These are phyloP conservation scores for Fusarium dlaminii DNA, from an alignment of 2,329 filamentous ascomycete genomes.

Conservation along the genomic window DNA sequence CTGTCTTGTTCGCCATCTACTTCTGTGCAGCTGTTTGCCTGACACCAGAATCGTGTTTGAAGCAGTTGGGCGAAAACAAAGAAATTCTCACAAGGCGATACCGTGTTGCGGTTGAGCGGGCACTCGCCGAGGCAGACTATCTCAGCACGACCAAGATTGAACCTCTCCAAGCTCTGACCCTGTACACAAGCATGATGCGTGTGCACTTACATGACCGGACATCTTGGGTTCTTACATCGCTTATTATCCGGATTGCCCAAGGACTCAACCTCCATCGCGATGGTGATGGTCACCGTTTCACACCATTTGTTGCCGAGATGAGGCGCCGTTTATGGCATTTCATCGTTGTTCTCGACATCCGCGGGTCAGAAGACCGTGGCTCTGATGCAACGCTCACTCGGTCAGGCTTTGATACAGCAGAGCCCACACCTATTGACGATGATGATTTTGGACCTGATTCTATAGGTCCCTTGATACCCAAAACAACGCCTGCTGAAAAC, in stretches of 20 bases:
- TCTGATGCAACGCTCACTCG: conserved; percentile 54
- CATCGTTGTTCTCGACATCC: conserved; percentile 68
- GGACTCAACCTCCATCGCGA: conserved; percentile 55
- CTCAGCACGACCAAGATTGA: conserved; percentile 53
- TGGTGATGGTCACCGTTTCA: conserved; percentile 47
- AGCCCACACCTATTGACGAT: conserved; percentile 65
- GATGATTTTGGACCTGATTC: conserved; percentile 56
- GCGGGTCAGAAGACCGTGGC: conserved; percentile 64
- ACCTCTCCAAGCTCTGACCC: conserved; percentile 53
- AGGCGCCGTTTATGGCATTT: conserved; percentile 71
- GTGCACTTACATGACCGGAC: conserved; percentile 50
- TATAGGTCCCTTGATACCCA: conserved; percentile 46
- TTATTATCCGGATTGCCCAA: conserved; percentile 56
- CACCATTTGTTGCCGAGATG: conserved; percentile 66
- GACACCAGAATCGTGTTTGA: conserved; percentile 43
- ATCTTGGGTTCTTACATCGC: conserved; percentile 54
- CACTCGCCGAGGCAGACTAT: conserved; percentile 55
- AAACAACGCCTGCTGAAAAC: conserved; percentile 52
- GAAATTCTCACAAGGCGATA: conserved; percentile 45
- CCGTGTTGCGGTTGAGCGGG: conserved; percentile 49
- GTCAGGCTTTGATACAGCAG: conserved; percentile 56
- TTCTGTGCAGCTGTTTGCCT: conserved; percentile 52
- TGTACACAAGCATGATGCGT: conserved; percentile 55
- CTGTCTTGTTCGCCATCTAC: conserved; percentile 56
- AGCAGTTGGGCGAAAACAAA: conserved; percentile 48